Base-by-base conservation (phyloP, 2,329 filamentous ascomycete genomes). In the Ophiostoma himal-ulmi region DNA sequence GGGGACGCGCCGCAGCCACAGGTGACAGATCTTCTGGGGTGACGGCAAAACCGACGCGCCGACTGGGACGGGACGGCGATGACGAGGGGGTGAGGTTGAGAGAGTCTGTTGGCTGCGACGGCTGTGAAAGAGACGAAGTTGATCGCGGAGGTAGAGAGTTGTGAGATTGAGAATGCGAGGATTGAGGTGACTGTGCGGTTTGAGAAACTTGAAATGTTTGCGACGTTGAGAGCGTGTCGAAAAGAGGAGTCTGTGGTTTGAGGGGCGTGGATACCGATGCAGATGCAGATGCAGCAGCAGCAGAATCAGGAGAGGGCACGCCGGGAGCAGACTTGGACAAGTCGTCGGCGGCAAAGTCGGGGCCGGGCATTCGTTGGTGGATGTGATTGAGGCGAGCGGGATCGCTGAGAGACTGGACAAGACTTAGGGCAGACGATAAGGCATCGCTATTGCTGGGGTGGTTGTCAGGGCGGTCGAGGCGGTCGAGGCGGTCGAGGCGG, bases 351-450 rank as follows among this genome's bases (percentile, higher is more conserved):
- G 44, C 69, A 69, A 64, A 65, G 75, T 73, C 72, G 71, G 60
- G 7, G 67, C 48, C 70, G 72, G 41, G 52, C 62, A 54, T 69
- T 70, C 64, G 70, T 60, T 72, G 69, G 66, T 64, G 68, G 70
- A 70, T 68, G 71, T 70, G 67, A 48, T 75, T 76, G 71, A 82
- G 79, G 72, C 78, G 79, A 72, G 77, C 76, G 74, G 81, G 76
- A 74, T 82, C 79, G 75, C 75, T 77, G 70, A 81, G 78, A 67
- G 82, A 75, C 74, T 83, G 80, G 73, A 80, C 77, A 76, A 82
- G 81, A 73, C 77, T 80, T 73, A 82, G 68, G 70, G 75, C 71
- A 44, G 71, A 68, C 64, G 73, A 70, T 41, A 72, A 70, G 69
- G 69, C 67, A 52, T 72, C 66, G 57, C 68, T 68, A 64, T 73